Evolutionary conservation across 495 filamentous ascomycete genomes (phyloP).

Genomic region (Jackrogersella multiformis): DNA sequence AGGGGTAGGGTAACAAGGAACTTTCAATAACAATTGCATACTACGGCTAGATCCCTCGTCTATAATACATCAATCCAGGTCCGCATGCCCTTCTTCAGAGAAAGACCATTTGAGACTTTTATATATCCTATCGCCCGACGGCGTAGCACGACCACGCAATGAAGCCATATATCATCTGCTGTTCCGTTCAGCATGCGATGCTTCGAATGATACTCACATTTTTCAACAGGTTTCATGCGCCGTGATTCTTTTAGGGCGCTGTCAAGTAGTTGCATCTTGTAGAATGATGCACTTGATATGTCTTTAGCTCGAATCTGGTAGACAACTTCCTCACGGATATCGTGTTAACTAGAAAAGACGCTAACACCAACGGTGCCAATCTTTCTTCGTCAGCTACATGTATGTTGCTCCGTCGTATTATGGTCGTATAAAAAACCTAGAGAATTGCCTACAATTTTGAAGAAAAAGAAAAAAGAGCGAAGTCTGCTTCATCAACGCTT

Average conservation of each 20-base stretch:
- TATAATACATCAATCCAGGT: constrained; percentile 48
- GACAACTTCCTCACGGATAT: constrained; percentile 53
- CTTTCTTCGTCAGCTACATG: constrained; percentile 14
- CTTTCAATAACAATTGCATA: background rate
- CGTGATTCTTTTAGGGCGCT: constrained; percentile 60
- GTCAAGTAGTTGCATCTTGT: constrained; percentile 64
- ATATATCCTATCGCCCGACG: constrained; percentile 51
- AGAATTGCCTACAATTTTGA: constrained; percentile 42
- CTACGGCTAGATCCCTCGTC: constrained; percentile 52
- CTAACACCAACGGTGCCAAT: constrained; percentile 42
- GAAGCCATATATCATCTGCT: background rate
- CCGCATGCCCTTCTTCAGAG: constrained; percentile 59
- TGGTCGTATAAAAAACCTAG: constrained; percentile 9
- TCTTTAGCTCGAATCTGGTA: constrained; percentile 45
- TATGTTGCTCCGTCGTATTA: background rate
- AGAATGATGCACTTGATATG: constrained; percentile 59
- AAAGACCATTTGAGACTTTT: constrained; percentile 58
- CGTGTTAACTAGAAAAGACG: constrained; percentile 39
- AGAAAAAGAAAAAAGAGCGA: no score
- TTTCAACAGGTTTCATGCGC: constrained; percentile 50
- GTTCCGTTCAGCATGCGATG: background rate
- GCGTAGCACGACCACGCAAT: constrained; percentile 41
- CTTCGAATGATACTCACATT: constrained; percentile 41
- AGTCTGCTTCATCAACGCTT: constrained; percentile 55
- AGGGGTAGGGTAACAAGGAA: background rate